Evolutionary conservation across 2,329 filamentous ascomycete genomes (phyloP), one percentile per base, ranked within the genome.

Genomic region (Cordyceps militaris): DNA sequence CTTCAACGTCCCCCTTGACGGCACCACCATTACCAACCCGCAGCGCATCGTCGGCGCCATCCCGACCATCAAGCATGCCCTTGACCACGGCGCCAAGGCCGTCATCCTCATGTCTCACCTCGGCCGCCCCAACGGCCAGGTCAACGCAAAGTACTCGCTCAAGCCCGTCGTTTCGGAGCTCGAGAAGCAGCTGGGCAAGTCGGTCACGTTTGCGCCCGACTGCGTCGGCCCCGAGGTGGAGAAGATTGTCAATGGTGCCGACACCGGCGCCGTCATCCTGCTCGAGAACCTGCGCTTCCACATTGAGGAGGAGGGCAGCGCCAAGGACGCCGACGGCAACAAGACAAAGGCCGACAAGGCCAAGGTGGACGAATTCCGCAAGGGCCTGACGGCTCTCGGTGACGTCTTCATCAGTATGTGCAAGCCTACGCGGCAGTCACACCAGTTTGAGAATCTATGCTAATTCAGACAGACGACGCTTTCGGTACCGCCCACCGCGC

Each of bases 261-360:
- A 81, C 57, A 83, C 84, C 66, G 94, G 93, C 66, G 84, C 91
- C 68, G 85, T 99, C 57, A 82, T 99, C 59, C 84, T 99, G 34
- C 83, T 99, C 56, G 94, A 99, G 85, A 99, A 99, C 82, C 79
- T 99, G 76, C 91, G 94, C 66, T 99, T 97, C 84, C 94, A 99
- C 76, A 83, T 90, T 62, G 94, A 99, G 80, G 94, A 99, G 79
- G 94, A 99, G 81, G 94, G 94, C 64, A 96, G 90, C 78, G 88
- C 82, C 73, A 96, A 96, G 82, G 92, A 96, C 74, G 86, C 84
- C 60, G 88, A 93, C 55, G 94, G 93, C 69, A 97, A 97, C 79
- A 99, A 99, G 83, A 86, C 87, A 75, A 99, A 97, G 86, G 94
- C 94, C 62, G 93, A 97, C 76, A 94, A 96, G 82, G 88, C 80